These are phyloP conservation scores for Thyridium curvatum DNA, from an alignment of 2,329 filamentous ascomycete genomes.

Conservation along the genomic window DNA sequence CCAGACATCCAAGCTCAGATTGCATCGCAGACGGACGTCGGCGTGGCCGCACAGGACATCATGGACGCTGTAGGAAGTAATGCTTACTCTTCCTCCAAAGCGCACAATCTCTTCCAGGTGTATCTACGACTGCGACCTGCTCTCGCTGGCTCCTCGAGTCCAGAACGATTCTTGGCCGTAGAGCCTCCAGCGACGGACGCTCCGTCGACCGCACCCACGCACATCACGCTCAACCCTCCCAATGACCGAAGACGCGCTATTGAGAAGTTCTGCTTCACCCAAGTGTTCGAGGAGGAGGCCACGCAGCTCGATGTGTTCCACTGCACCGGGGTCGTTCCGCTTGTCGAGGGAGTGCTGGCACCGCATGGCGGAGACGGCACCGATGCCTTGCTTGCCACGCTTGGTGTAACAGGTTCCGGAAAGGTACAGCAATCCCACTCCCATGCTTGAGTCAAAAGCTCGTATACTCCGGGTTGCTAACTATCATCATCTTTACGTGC, in stretches of 20 bases:
- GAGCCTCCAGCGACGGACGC: conserved; percentile 43
- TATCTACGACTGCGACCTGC: conserved; percentile 79
- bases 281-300: conserved; percentile 83
- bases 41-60: too few species aligned
- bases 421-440: conserved; percentile 54
- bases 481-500: too few species aligned
- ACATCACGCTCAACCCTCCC: conserved; percentile 74
- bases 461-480: too few species aligned
- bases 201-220: conserved; percentile 44
- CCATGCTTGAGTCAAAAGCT: too few species aligned
- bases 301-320: conserved; percentile 83
- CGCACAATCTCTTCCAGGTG: conserved; percentile 73
- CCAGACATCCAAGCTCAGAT: too few species aligned
- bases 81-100: conserved; percentile 15
- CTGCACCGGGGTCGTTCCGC: conserved; percentile 64
- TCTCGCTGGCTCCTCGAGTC: conserved; percentile 30
- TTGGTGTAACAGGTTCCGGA: conserved; percentile 92
- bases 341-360: conserved; percentile 78
- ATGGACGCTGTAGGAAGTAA: conserved; percentile 28
- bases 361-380: conserved; percentile 68
- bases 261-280: conserved; percentile 91
- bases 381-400: conserved; percentile 82
- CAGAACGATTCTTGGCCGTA: conserved; percentile 73
- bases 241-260: conserved; percentile 82
- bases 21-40: too few species aligned